phyloP scores from a whole-genome alignment of 225 moss, liverwort and hornwort species.

The Bryoerythrophyllum caledonicum region DNA sequence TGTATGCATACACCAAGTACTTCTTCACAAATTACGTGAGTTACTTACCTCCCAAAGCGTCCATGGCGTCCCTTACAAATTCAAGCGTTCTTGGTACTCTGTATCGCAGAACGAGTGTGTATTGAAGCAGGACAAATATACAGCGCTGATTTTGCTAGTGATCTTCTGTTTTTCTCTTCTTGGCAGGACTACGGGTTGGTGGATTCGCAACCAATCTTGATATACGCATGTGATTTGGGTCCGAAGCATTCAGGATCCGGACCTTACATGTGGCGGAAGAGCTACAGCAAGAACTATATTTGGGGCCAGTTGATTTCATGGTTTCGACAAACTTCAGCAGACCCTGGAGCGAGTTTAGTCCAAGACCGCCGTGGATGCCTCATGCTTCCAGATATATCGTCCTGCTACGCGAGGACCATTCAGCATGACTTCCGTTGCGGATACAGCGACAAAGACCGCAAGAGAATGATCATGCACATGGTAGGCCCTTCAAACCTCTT shows the following conservation, averaged over 20 bases:
- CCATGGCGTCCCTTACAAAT: not conserved
- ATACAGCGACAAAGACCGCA: slow-evolving; percentile 87
- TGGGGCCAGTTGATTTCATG: slow-evolving; percentile 98
- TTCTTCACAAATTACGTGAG: slow-evolving; percentile 86
- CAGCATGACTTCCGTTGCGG: slow-evolving; percentile 85
- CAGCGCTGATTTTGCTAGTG: slow-evolving; percentile 18
- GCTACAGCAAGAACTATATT: slow-evolving; percentile 83
- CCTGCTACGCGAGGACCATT: slow-evolving; percentile 88
- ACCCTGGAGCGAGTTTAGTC: slow-evolving; percentile 85
- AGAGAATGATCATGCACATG: slow-evolving; percentile 86
- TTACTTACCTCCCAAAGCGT: slow-evolving; percentile 6
- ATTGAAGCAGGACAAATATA: not conserved
- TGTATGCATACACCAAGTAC: slow-evolving; percentile 85
- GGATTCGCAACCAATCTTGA: slow-evolving; percentile 67
- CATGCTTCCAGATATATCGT: slow-evolving; percentile 88
- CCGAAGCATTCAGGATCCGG: slow-evolving; percentile 75
- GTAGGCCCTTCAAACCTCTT: slow-evolving; percentile 34
- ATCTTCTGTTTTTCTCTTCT: slow-evolving; percentile 4
- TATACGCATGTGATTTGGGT: slow-evolving; percentile 93
- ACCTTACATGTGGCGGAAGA: slow-evolving; percentile 64
- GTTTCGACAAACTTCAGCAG: slow-evolving; percentile 88
- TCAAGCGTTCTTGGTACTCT: not conserved
- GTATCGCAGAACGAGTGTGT: not conserved
- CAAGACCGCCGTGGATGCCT: slow-evolving; percentile 94
- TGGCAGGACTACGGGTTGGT: slow-evolving; percentile 77